A percentile compares a stretch with the other conserved stretches of the same genome.
phyloP scores from a whole-genome alignment of 2,329 filamentous ascomycete genomes.

The Trichophyton equinum region DNA sequence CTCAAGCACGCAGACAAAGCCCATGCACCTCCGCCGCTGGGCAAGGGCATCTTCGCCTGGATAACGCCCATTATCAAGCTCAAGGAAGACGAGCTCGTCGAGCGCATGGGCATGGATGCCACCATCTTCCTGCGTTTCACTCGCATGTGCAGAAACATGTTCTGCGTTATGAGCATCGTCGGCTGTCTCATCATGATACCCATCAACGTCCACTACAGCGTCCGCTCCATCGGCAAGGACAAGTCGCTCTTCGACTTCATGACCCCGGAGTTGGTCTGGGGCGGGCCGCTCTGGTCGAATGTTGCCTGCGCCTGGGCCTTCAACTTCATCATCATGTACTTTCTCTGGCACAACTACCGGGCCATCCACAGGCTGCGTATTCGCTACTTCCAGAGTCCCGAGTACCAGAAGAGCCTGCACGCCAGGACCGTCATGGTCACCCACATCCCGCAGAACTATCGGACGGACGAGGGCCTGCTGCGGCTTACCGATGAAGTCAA shows the following conservation, averaged over 20 bases:
- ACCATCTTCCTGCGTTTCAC: slow-evolving; percentile 79
- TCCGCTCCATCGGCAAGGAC: slow-evolving; percentile 18
- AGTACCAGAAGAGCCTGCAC: slow-evolving; percentile 81
- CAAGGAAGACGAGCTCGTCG: slow-evolving; percentile 62
- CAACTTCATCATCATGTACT: slow-evolving; percentile 62
- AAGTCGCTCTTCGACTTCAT: slow-evolving; percentile 29
- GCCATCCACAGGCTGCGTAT: slow-evolving; percentile 59
- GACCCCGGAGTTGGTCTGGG: slow-evolving; percentile 41
- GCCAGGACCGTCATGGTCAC: slow-evolving; percentile 51
- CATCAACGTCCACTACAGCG: slow-evolving; percentile 52
- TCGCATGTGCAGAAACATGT: slow-evolving; percentile 86
- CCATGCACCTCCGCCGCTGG: slow-evolving; percentile 75
- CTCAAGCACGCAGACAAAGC: slow-evolving; percentile 83
- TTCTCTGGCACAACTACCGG: slow-evolving; percentile 83
- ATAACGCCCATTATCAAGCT: slow-evolving; percentile 63
- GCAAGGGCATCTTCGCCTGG: slow-evolving; percentile 83
- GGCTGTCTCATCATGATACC: slow-evolving; percentile 71
- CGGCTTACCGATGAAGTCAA: slow-evolving; percentile 69
- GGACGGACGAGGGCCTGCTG: slow-evolving; percentile 76
- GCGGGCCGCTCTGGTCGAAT: slow-evolving; percentile 45
- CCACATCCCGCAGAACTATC: slow-evolving; percentile 64
- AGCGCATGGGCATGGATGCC: slow-evolving; percentile 82
- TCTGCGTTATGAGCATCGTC: slow-evolving; percentile 57
- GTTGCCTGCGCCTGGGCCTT: slow-evolving; percentile 51
- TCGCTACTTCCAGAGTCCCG: slow-evolving; percentile 68